Evolutionary conservation across 345 rosid genomes (phyloP).

Genomic region (Arabidopsis arenosa): DNA sequence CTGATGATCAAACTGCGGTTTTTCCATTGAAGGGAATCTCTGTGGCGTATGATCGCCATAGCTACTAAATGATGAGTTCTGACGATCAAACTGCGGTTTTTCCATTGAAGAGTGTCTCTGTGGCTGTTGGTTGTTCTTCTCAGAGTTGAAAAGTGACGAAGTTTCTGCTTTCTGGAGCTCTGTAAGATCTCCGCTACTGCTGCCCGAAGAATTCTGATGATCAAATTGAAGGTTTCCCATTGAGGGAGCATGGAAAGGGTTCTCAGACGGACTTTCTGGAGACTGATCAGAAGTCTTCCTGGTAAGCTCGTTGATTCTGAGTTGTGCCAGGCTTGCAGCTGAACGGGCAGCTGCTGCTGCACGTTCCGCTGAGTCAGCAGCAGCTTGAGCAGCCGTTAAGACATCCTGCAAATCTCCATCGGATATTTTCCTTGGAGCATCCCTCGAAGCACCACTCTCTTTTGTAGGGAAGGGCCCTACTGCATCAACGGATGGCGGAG

Average conservation of each 20-base stretch:
- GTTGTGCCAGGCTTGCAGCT: slow-evolving; percentile 91
- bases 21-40: slow-evolving; percentile 43
- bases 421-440: slow-evolving; percentile 50
- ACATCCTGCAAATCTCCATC: slow-evolving; percentile 81
- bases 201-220: slow-evolving; percentile 47
- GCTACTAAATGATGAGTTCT: slow-evolving; percentile 65
- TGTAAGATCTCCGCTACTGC: slow-evolving; percentile 57
- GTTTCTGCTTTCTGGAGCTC: slow-evolving; percentile 39
- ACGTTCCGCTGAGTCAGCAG: slow-evolving; percentile 88
- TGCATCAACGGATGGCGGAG: slow-evolving; percentile 30
- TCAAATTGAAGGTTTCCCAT: slow-evolving; percentile 36
- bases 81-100: slow-evolving; percentile 48
- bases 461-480: slow-evolving; percentile 24
- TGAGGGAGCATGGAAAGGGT: slow-evolving; percentile 62
- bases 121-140: slow-evolving; percentile 38
- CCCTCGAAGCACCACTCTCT: slow-evolving; percentile 27
- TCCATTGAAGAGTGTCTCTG: slow-evolving; percentile 43
- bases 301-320: slow-evolving; percentile 72
- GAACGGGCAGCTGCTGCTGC: slow-evolving; percentile 95
- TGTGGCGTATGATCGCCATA: slow-evolving; percentile 36
- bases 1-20: slow-evolving; percentile 49
- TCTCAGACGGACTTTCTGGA: slow-evolving; percentile 52
- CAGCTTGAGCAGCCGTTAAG: slow-evolving; percentile 83
- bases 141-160: slow-evolving; percentile 46
- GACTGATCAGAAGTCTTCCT: slow-evolving; percentile 55